phyloP scores from a whole-genome alignment of 2,329 filamentous ascomycete species.

The Chlorencoelia australis region DNA sequence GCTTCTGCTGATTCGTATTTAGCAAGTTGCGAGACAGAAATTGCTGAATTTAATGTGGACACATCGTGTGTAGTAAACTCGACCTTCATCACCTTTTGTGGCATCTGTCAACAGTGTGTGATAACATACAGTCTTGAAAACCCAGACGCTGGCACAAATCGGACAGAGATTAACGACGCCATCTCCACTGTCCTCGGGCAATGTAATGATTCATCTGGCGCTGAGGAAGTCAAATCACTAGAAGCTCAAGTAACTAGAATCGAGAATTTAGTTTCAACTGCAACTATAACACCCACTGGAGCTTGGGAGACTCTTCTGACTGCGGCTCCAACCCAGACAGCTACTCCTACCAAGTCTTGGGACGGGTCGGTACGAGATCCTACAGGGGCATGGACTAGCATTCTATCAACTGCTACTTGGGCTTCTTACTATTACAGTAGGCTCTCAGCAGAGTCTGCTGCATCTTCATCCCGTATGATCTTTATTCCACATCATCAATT shows the following conservation, averaged over 20 bases:
- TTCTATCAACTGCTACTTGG: slow-evolving; percentile 7
- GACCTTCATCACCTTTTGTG: slow-evolving; percentile 18
- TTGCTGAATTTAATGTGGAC: slow-evolving; percentile 9
- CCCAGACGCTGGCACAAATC: slow-evolving; percentile 5
- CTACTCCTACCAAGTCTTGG: slow-evolving; percentile 1
- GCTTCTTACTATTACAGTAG: slow-evolving; percentile 6
- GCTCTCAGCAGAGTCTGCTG: slow-evolving; percentile 4
- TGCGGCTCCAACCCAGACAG: too few relatives aligned
- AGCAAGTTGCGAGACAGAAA: slow-evolving; percentile 18
- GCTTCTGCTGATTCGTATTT: too few relatives aligned
- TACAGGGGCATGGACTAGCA: slow-evolving; percentile 3
- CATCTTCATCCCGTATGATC: background rate
- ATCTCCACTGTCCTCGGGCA: slow-evolving; percentile 10
- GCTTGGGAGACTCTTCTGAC: background rate
- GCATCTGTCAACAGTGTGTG: slow-evolving; percentile 19
- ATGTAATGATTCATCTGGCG: slow-evolving; percentile 12
- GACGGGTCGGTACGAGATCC: background rate
- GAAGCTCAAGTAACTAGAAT: slow-evolving; percentile 17
- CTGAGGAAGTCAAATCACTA: slow-evolving; percentile 9
- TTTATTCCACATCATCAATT: background rate
- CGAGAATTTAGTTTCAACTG: slow-evolving; percentile 5
- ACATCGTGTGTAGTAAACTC: slow-evolving; percentile 17
- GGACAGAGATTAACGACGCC: slow-evolving; percentile 1
- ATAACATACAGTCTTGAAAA: slow-evolving; percentile 13
- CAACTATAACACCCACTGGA: background rate